Percentiles rank a stretch among this genome's conserved stretches.
These are phyloP conservation scores for Pichia sp. DNA, from an alignment of 1,139 yeast genomes.

Conservation along the genomic window DNA sequence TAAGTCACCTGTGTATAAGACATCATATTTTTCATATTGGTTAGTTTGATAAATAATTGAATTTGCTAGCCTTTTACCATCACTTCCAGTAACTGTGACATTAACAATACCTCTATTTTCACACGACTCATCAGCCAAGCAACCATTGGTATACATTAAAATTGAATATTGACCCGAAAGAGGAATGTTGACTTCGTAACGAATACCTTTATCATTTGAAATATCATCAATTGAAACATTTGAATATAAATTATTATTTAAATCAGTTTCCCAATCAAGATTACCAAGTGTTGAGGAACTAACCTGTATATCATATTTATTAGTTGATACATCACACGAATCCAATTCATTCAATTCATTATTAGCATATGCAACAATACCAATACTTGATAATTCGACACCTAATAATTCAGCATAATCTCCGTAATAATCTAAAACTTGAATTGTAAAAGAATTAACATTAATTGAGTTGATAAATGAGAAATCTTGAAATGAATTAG, in stretches of 20 bases:
- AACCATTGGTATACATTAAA: constrained; percentile 80
- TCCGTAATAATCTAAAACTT: constrained; percentile 67
- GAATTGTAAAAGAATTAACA: constrained; percentile 58
- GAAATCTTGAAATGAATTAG: constrained; percentile 62
- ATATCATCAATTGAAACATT: constrained; percentile 30
- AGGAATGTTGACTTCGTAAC: constrained; percentile 63
- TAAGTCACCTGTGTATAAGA: constrained; percentile 61
- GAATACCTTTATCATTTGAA: constrained; percentile 39
- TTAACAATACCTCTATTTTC: constrained; percentile 65
- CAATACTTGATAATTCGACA: constrained; percentile 61
- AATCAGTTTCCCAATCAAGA: constrained; percentile 28
- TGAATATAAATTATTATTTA: constrained; percentile 34
- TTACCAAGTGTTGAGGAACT: constrained; percentile 18
- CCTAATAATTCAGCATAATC: constrained; percentile 63
- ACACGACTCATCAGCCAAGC: constrained; percentile 66
- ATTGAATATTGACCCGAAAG: constrained; percentile 72
- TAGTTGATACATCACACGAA: constrained; percentile 33
- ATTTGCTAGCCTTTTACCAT: constrained; percentile 37
- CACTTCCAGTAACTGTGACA: constrained; percentile 53
- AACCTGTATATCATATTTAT: constrained; percentile 13
- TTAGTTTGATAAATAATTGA: constrained; percentile 69
- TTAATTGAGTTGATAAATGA: constrained; percentile 65
- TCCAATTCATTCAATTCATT: constrained; percentile 62
- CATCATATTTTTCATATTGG: constrained; percentile 71
- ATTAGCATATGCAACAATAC: constrained; percentile 67